Evolutionary conservation across 2,329 filamentous ascomycete genomes (phyloP).

Genomic region (Paracorniculantispora psalliotae): DNA sequence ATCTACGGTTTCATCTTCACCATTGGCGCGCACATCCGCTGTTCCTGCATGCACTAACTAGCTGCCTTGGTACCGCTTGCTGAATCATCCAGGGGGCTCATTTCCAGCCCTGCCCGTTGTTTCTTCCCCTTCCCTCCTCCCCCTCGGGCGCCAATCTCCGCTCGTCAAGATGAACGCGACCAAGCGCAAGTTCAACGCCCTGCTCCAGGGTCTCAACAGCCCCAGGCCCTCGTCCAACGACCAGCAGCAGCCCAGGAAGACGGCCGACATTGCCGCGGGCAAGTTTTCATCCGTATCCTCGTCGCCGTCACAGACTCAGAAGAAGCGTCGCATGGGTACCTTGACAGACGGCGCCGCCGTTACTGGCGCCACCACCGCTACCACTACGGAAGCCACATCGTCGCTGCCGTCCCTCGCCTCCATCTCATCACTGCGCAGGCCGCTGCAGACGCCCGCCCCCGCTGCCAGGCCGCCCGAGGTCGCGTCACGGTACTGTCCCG

Average conservation of each 20-base stretch:
- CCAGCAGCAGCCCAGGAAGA: conserved; percentile 13
- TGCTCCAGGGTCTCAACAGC: conserved; percentile 62
- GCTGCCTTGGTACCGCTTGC: neutral
- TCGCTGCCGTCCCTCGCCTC: conserved; percentile 24
- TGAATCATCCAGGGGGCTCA: conserved; percentile 1
- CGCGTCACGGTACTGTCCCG: conserved; percentile 71
- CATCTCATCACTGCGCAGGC: conserved; percentile 10
- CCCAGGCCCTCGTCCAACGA: conserved; percentile 23
- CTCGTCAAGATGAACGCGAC: conserved; percentile 59
- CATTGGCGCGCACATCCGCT: too few species aligned
- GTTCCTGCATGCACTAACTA: neutral
- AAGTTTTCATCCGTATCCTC: neutral
- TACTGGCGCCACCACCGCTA: neutral
- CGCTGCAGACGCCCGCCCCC: conserved; percentile 15
- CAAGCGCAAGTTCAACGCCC: conserved; percentile 78
- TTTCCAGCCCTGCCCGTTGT: neutral
- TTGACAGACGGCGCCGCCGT: conserved; percentile 23
- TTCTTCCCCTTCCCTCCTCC: neutral
- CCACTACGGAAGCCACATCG: conserved; percentile 10
- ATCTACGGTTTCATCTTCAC: neutral
- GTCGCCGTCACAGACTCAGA: conserved; percentile 25
- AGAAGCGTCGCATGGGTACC: conserved; percentile 49
- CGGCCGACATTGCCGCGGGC: conserved; percentile 1
- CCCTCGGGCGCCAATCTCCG: conserved; percentile 2
- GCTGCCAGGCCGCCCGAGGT: conserved; percentile 19